phyloP scores from a whole-genome alignment of 805 yeast genomes.

The Priceomyces medius region DNA sequence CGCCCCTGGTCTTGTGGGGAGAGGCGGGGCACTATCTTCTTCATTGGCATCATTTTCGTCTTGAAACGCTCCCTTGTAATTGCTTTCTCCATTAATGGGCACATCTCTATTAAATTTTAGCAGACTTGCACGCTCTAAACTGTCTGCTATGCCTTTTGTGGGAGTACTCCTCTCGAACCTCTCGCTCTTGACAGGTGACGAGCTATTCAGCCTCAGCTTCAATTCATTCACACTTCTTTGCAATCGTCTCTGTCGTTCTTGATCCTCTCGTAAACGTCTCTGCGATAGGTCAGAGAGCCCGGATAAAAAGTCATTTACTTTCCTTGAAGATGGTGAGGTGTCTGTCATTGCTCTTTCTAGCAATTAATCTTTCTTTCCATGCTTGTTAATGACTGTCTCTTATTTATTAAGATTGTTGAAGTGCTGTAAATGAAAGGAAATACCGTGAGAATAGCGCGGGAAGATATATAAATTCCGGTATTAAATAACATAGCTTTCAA shows the following conservation, averaged over 20 bases:
- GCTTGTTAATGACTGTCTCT: background rate
- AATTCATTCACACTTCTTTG: constrained; percentile 32
- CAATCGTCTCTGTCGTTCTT: constrained; percentile 32
- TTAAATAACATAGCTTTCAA: too few species aligned
- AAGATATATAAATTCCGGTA: too few species aligned
- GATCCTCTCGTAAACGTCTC: constrained; percentile 33
- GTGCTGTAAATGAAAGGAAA: constrained; percentile 1
- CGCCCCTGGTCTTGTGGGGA: constrained; percentile 5
- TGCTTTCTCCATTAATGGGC: background rate
- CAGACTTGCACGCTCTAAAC: constrained; percentile 5
- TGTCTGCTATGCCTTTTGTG: background rate
- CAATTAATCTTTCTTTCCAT: background rate
- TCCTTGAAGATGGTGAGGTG: constrained; percentile 28
- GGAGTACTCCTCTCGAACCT: background rate
- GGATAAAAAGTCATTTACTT: constrained; percentile 39
- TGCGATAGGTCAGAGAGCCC: constrained; percentile 37
- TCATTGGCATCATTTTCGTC: background rate
- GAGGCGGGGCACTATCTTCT: constrained; percentile 15
- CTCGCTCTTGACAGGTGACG: constrained; percentile 18
- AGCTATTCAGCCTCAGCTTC: constrained; percentile 22
- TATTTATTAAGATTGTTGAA: background rate
- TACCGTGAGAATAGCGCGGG: background rate
- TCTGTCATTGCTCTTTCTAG: constrained; percentile 11
- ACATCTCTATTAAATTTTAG: constrained; percentile 17
- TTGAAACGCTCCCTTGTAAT: background rate